These are phyloP conservation scores for Barnettozyma pratensis DNA, from an alignment of 805 yeast genomes.

Conservation along the genomic window DNA sequence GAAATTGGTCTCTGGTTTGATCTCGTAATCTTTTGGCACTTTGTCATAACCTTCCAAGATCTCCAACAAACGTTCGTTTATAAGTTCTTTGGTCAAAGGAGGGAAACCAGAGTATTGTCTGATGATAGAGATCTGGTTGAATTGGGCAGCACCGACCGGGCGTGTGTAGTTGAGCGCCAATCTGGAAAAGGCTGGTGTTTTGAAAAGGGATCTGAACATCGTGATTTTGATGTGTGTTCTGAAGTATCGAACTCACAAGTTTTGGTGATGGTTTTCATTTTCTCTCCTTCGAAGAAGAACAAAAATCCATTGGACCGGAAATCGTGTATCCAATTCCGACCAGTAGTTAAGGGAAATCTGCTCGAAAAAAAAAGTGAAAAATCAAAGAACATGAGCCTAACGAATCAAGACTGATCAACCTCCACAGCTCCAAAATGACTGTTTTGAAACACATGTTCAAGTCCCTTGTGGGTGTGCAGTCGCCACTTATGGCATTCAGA, in stretches of 20 bases:
- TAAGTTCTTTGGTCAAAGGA: conserved; percentile 54
- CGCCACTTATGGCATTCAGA: conserved; percentile 9
- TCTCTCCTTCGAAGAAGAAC: too few relatives aligned
- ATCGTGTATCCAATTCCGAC: background rate
- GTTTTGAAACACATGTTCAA: conserved; percentile 21
- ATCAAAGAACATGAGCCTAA: background rate
- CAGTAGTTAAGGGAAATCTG: background rate
- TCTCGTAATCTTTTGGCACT: conserved; percentile 31
- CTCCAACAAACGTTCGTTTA: conserved; percentile 57
- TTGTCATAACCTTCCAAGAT: conserved; percentile 62
- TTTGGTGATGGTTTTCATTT: too few relatives aligned
- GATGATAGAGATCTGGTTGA: background rate
- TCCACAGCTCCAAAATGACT: conserved; percentile 8
- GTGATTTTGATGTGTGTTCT: background rate
- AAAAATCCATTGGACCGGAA: too few relatives aligned
- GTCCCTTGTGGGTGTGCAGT: conserved; percentile 16
- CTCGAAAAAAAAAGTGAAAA: background rate
- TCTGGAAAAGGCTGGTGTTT: background rate
- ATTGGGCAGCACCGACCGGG: background rate
- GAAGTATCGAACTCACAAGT: too few relatives aligned
- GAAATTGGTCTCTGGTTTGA: conserved; percentile 44
- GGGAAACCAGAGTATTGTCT: conserved; percentile 54
- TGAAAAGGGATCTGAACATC: conserved; percentile 7
- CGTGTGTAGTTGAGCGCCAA: background rate
- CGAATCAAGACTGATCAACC: too few relatives aligned